Evolutionary conservation across 805 yeast species (phyloP).

Genomic region (Schizosaccharomyces octosporus): DNA sequence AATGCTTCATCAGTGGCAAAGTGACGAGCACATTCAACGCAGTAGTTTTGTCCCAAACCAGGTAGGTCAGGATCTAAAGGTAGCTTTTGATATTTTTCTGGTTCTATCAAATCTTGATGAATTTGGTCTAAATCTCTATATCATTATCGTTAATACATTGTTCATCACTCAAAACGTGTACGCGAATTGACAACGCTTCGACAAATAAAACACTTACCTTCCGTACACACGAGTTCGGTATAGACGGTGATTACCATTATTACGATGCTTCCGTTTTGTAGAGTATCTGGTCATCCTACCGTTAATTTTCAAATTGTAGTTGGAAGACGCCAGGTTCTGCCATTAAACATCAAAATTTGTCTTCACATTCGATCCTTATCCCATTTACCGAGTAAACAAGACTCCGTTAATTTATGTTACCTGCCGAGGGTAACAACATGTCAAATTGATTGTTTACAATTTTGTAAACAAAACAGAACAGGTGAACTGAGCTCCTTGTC

Average conservation of each 20-base stretch:
- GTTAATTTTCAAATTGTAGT: neutral
- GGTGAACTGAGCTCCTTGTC: no score
- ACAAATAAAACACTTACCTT: neutral
- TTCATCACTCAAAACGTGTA: no score
- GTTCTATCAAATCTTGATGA: conserved; percentile 40
- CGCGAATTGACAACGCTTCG: no score
- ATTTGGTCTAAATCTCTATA: conserved; percentile 58
- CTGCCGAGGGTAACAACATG: no score
- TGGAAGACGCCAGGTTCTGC: no score
- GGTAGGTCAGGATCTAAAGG: conserved; percentile 56
- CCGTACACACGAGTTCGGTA: neutral
- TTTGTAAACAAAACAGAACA: no score
- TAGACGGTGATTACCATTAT: neutral
- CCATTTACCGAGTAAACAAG: no score
- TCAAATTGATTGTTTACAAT: no score
- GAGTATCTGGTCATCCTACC: neutral
- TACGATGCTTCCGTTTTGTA: conserved; percentile 1
- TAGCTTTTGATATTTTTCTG: conserved; percentile 36
- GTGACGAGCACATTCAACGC: conserved; percentile 83
- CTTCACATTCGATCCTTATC: no score
- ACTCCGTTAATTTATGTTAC: no score
- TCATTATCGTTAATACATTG: no score
- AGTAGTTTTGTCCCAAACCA: conserved; percentile 84
- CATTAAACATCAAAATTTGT: no score
- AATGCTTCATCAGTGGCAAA: conserved; percentile 56